phyloP scores from a whole-genome alignment of 257 asterid species.

The Solanum rostratum region DNA sequence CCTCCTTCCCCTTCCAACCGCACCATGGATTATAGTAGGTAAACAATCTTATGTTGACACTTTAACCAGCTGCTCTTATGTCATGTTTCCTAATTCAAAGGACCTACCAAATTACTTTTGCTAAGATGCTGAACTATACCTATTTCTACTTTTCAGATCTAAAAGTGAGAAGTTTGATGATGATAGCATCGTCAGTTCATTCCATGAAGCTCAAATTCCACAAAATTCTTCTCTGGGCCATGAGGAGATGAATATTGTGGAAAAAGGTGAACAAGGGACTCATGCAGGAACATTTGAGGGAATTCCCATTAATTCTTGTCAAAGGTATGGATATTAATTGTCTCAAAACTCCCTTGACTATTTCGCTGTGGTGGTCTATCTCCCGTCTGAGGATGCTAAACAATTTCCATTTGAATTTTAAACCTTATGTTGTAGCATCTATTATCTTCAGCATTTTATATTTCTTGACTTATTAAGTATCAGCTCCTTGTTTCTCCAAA shows the following conservation, averaged over 20 bases:
- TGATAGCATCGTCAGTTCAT: slow-evolving; percentile 29
- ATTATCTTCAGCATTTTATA: not conserved
- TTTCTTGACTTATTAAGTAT: not conserved
- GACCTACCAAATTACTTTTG: not conserved
- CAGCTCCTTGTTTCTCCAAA: not conserved
- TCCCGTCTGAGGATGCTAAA: not conserved
- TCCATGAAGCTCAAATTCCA: slow-evolving; percentile 21
- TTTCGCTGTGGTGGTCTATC: not conserved
- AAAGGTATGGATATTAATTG: slow-evolving; percentile 25
- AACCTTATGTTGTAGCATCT: not conserved
- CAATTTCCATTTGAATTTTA: not conserved
- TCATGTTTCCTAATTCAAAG: not conserved
- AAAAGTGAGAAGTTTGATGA: slow-evolving; percentile 49
- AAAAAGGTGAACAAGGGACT: slow-evolving; percentile 28
- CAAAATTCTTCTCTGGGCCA: slow-evolving; percentile 14
- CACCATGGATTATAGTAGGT: slow-evolving; percentile 24
- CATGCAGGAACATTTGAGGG: slow-evolving; percentile 38
- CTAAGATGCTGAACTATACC: slow-evolving; percentile 1
- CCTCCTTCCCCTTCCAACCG: slow-evolving; percentile 35
- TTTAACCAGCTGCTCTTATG: not conserved
- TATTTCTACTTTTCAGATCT: slow-evolving; percentile 25
- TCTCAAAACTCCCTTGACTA: slow-evolving; percentile 1
- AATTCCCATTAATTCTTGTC: slow-evolving; percentile 16
- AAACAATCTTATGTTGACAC: slow-evolving; percentile 14
- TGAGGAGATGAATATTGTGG: slow-evolving; percentile 34